These are phyloP conservation scores for Ophiostoma populinum DNA, from an alignment of 2,329 filamentous ascomycete genomes.

Conservation along the genomic window DNA sequence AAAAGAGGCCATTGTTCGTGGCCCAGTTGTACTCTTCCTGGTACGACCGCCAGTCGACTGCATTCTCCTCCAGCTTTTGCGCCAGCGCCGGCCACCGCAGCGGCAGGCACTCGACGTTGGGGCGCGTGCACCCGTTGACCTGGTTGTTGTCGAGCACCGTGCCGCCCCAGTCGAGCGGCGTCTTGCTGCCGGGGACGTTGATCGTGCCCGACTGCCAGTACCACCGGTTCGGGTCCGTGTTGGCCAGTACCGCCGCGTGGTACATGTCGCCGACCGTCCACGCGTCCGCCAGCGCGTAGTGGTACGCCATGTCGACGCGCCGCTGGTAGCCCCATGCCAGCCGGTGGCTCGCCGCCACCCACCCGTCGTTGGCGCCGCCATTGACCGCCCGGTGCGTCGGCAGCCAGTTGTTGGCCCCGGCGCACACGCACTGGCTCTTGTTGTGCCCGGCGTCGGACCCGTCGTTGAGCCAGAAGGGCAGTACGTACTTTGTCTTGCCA, in stretches of 20 bases:
- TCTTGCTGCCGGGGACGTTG: constrained; percentile 28
- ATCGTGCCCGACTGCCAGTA: constrained; percentile 24
- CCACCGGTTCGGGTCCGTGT: constrained; percentile 32
- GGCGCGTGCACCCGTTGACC: constrained; percentile 25
- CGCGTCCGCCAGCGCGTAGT: constrained; percentile 35
- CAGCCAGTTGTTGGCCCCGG: constrained; percentile 32
- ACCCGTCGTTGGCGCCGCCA: constrained; percentile 30
- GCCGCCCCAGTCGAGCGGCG: constrained; percentile 18
- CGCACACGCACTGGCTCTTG: constrained; percentile 33
- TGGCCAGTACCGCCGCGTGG: constrained; percentile 26
- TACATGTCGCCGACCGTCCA: constrained; percentile 38
- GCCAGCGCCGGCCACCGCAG: constrained; percentile 35
- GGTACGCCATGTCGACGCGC: constrained; percentile 31
- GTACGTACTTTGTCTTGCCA: constrained; percentile 23
- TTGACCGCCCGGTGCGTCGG: constrained; percentile 35
- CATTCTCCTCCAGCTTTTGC: constrained; percentile 29
- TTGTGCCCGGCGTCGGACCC: constrained; percentile 20
- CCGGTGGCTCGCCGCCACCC: constrained; percentile 30
- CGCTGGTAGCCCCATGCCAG: constrained; percentile 34
- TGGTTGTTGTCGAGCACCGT: constrained; percentile 31
- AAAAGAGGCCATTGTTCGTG: constrained; percentile 35
- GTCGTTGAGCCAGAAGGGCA: constrained; percentile 37
- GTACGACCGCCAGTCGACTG: constrained; percentile 32
- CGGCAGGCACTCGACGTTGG: constrained; percentile 32
- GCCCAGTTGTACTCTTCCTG: constrained; percentile 31